Conservation (phyloP, 352 stramenopile genomes). For the Stramenopiles sp. region DNA sequence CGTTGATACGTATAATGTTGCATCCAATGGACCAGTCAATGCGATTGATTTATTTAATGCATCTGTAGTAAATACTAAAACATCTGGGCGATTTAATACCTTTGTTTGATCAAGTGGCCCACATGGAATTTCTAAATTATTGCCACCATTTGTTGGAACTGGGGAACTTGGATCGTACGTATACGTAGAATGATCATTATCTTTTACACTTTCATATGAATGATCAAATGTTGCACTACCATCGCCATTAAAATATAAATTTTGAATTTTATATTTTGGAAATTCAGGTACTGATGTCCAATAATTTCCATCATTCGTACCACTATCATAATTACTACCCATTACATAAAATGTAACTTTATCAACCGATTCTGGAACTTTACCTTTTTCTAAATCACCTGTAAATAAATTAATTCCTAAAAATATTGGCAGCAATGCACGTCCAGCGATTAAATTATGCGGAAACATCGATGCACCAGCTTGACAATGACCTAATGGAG, state of each 20-base stretch:
- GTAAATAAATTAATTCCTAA: slow-evolving; percentile 15
- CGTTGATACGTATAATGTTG: slow-evolving; percentile 20
- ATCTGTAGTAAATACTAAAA: slow-evolving; percentile 15
- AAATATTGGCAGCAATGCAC: slow-evolving; percentile 7
- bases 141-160: slow-evolving; percentile 20
- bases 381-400: slow-evolving; percentile 5
- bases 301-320: slow-evolving; percentile 15
- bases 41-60: slow-evolving; percentile 11
- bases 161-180: slow-evolving; percentile 17
- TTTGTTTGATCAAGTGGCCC: slow-evolving; percentile 18
- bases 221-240: background rate
- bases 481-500: slow-evolving; percentile 14
- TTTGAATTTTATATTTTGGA: background rate
- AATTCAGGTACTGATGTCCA: slow-evolving; percentile 22
- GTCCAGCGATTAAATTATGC: slow-evolving; percentile 11
- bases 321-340: slow-evolving; percentile 12
- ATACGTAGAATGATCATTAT: slow-evolving; percentile 7
- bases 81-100: slow-evolving; percentile 14
- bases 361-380: slow-evolving; percentile 9
- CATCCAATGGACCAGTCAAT: slow-evolving; percentile 14
- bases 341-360: slow-evolving; percentile 19
- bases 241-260: slow-evolving; percentile 13
- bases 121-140: slow-evolving; percentile 21
- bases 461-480: slow-evolving; percentile 10
- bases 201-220: background rate